Percentiles rank a stretch among this genome's conserved stretches.
phyloP scores from a whole-genome alignment of 805 yeast species.

The Jamesozyma spencerorum region DNA sequence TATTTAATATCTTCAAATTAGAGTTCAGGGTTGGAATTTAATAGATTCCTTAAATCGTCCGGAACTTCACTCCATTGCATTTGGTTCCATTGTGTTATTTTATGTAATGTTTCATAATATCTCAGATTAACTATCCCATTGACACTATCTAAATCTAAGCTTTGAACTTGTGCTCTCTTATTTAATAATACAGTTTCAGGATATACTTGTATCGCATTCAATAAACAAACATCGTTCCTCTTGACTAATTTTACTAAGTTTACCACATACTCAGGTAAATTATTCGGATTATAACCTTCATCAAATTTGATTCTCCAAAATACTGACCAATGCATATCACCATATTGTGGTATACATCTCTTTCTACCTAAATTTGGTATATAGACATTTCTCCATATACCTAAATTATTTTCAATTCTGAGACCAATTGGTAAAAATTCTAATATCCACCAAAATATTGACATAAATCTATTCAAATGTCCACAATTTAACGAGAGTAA shows the following conservation, averaged over 20 bases:
- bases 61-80: constrained; percentile 29
- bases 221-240: background rate
- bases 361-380: constrained; percentile 49
- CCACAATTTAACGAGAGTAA: constrained; percentile 5
- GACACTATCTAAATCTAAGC: background rate
- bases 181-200: no score
- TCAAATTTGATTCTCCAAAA: constrained; percentile 44
- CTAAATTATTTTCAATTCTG: constrained; percentile 38
- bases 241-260: background rate
- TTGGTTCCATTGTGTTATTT: constrained; percentile 23
- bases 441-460: constrained; percentile 49
- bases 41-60: constrained; percentile 26
- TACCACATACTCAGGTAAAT: constrained; percentile 34
- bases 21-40: constrained; percentile 11
- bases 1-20: constrained; percentile 4
- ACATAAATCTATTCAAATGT: constrained; percentile 3
- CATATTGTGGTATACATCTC: constrained; percentile 40
- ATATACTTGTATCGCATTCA: no score
- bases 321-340: constrained; percentile 55
- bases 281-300: constrained; percentile 37
- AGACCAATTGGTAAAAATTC: constrained; percentile 54
- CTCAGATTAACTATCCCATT: constrained; percentile 5
- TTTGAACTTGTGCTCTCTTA: no score
- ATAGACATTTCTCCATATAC: constrained; percentile 42
- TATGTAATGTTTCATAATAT: constrained; percentile 9